Evolutionary conservation across 495 filamentous ascomycete genomes (phyloP).

Genomic region (Corynascus novoguineensis): DNA sequence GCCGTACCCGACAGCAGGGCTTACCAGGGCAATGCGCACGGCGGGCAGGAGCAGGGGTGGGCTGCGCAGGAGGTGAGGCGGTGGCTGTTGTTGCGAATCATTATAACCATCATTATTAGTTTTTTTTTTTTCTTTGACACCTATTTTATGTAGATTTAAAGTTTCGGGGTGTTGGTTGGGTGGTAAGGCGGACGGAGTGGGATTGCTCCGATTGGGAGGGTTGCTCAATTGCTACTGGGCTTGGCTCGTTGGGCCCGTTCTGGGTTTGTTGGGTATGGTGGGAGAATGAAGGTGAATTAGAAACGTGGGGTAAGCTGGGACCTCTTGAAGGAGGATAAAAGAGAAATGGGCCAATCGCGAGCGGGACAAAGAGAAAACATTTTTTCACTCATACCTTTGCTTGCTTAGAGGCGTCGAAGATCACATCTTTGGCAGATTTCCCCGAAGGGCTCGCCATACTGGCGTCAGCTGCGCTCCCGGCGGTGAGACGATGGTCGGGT

Average conservation of each 20-base stretch:
- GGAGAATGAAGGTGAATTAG: no score
- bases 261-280: no score
- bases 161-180: no score
- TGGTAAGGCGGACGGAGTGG: no score
- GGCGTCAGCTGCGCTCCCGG: slow-evolving; percentile 14
- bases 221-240: no score
- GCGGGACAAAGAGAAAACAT: no score
- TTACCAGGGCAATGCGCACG: slow-evolving; percentile 21
- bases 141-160: no score
- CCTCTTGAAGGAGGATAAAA: no score
- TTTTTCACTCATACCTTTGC: slow-evolving; percentile 14
- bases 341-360: background rate
- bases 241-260: no score
- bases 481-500: background rate
- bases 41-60: slow-evolving; percentile 18
- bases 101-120: background rate
- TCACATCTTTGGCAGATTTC: background rate
- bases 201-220: no score
- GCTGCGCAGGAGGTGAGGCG: slow-evolving; percentile 4
- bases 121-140: no score
- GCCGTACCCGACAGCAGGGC: slow-evolving; percentile 23
- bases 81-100: slow-evolving; percentile 16
- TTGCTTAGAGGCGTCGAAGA: slow-evolving; percentile 28
- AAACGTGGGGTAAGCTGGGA: background rate
- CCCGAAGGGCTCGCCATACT: slow-evolving; percentile 16